These are phyloP conservation scores for Claviceps sp. DNA, from an alignment of 2,329 filamentous ascomycete genomes.

Conservation along the genomic window DNA sequence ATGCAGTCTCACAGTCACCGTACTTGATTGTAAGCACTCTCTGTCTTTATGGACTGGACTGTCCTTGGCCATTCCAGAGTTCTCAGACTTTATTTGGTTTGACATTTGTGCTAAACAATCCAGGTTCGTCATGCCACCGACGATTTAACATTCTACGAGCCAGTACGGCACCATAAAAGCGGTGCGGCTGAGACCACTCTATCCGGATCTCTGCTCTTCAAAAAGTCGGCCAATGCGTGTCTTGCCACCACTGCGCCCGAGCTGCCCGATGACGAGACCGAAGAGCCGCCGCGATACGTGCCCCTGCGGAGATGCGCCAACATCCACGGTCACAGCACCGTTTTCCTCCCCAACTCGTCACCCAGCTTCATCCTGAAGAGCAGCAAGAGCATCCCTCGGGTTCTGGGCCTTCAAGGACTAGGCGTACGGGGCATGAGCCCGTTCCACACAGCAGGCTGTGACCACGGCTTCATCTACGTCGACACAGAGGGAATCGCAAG, in stretches of 20 bases:
- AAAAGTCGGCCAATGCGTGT: conserved; percentile 57
- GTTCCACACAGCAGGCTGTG: conserved; percentile 65
- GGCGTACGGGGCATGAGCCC: conserved; percentile 58
- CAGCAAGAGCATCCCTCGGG: conserved; percentile 59
- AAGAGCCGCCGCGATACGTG: conserved; percentile 31
- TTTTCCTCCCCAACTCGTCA: conserved; percentile 70
- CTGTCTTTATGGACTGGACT: background rate
- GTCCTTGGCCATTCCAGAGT: background rate
- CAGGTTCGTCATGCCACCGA: conserved; percentile 63
- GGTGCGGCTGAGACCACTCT: conserved; percentile 27
- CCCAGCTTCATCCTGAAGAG: conserved; percentile 76
- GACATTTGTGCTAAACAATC: background rate
- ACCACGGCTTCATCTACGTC: conserved; percentile 72
- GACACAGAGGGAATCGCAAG: conserved; percentile 60
- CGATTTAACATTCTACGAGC: conserved; percentile 79
- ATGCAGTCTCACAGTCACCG: conserved; percentile 53
- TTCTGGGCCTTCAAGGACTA: conserved; percentile 58
- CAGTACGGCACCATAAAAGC: conserved; percentile 40
- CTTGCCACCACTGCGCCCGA: conserved; percentile 46
- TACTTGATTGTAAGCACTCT: conserved; percentile 59
- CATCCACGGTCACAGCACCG: conserved; percentile 63
- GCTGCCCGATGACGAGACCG: conserved; percentile 35
- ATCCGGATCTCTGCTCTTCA: conserved; percentile 52
- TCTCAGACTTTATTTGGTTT: background rate
- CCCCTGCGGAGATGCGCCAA: conserved; percentile 47